These are phyloP conservation scores for Nadsonia fulvescens DNA, from an alignment of 805 yeast species.

Conservation along the genomic window DNA sequence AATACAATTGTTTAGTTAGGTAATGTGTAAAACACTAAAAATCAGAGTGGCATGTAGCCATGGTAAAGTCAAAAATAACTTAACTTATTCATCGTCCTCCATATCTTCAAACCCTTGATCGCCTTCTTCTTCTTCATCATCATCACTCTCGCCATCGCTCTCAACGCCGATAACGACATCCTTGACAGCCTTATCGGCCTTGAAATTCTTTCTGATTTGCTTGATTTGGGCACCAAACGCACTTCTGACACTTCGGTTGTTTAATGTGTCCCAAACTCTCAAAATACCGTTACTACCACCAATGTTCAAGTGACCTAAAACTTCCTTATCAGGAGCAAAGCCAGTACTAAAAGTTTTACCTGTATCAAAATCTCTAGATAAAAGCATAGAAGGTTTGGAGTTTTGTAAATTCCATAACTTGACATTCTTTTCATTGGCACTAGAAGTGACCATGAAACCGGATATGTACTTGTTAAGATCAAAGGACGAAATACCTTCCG, in stretches of 20 bases:
- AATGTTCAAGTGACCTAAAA: conserved; percentile 62
- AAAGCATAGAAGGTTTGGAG: conserved; percentile 46
- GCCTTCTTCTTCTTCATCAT: conserved; percentile 6
- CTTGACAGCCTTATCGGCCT: conserved; percentile 4
- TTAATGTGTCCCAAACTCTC: conserved; percentile 84
- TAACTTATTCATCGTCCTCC: too few relatives aligned
- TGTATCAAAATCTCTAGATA: conserved; percentile 81
- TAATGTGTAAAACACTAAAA: too few relatives aligned
- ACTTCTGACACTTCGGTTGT: conserved; percentile 60
- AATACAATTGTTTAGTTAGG: too few relatives aligned
- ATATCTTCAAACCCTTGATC: too few relatives aligned
- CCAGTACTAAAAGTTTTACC: conserved; percentile 75
- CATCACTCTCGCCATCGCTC: too few relatives aligned
- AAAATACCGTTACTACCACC: conserved; percentile 78
- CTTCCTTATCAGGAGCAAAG: conserved; percentile 77
- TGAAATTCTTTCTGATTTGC: conserved; percentile 5
- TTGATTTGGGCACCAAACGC: conserved; percentile 30
- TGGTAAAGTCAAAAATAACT: too few relatives aligned
- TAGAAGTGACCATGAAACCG: conserved; percentile 69
- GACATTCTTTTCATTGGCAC: conserved; percentile 74
- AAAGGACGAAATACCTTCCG: conserved; percentile 75
- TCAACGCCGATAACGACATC: conserved; percentile 5
- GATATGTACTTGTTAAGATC: conserved; percentile 48
- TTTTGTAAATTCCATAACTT: conserved; percentile 72
- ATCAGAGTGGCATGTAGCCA: too few relatives aligned